These are phyloP conservation scores for Cyclotella sp. DNA, from an alignment of 108 stramenopile species.

Conservation along the genomic window DNA sequence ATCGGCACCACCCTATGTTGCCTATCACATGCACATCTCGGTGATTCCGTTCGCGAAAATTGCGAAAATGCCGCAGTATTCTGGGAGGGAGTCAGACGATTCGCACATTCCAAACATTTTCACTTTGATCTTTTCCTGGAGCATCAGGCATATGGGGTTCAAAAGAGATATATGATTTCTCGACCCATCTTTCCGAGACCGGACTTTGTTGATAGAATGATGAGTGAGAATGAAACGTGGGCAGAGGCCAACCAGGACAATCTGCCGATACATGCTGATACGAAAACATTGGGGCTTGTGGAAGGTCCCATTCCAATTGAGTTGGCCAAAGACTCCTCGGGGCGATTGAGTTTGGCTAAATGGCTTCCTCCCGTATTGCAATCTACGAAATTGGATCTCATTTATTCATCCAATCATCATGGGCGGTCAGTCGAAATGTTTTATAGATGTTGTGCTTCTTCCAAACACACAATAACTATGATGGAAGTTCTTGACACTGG, in stretches of 20 bases:
- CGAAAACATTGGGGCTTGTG: constrained; percentile 43
- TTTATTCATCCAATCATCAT: constrained; percentile 54
- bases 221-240: constrained; percentile 49
- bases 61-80: constrained; percentile 49
- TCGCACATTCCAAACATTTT: constrained; percentile 50
- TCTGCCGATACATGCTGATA: constrained; percentile 35
- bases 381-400: constrained; percentile 53
- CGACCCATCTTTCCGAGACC: constrained; percentile 47
- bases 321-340: constrained; percentile 41
- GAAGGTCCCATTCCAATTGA: constrained; percentile 40
- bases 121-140: constrained; percentile 38
- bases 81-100: constrained; percentile 48
- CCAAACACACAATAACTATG: constrained; percentile 50
- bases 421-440: constrained; percentile 53
- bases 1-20: constrained; percentile 53
- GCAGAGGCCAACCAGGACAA: constrained; percentile 37
- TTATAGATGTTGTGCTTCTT: constrained; percentile 46
- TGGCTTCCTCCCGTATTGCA: constrained; percentile 53
- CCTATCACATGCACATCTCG: constrained; percentile 49
- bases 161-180: constrained; percentile 30
- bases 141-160: constrained; percentile 44
- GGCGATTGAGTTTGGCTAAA: constrained; percentile 38
- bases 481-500: constrained; percentile 47
- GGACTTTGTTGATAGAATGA: constrained; percentile 39
- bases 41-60: constrained; percentile 38